A percentile compares a stretch with the other conserved stretches of the same genome.
phyloP scores from a whole-genome alignment of 2,329 filamentous ascomycete genomes.

The Alternaria sp. region DNA sequence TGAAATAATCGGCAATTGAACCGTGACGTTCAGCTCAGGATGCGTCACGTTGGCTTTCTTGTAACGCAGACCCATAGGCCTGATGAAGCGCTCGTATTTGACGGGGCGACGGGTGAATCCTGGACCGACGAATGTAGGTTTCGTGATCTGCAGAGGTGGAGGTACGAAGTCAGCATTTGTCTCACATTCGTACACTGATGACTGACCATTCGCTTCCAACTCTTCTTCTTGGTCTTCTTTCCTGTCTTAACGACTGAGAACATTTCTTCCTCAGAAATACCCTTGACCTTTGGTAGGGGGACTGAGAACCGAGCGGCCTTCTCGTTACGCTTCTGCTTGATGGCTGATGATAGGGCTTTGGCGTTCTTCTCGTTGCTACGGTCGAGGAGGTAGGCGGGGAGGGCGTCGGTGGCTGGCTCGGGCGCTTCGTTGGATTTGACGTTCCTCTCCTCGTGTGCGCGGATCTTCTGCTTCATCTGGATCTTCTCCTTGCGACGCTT shows the following conservation, averaged over 20 bases:
- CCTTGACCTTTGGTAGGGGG: slow-evolving; percentile 90
- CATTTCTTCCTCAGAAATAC: slow-evolving; percentile 93
- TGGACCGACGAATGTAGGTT: slow-evolving; percentile 86
- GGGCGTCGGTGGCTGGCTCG: slow-evolving; percentile 78
- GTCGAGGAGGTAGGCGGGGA: slow-evolving; percentile 94
- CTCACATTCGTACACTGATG: no score
- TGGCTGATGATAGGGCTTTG: slow-evolving; percentile 79
- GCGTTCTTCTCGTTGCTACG: slow-evolving; percentile 71
- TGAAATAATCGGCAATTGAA: slow-evolving; percentile 71
- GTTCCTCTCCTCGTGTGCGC: slow-evolving; percentile 93
- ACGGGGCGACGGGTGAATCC: slow-evolving; percentile 90
- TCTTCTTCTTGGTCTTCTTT: slow-evolving; percentile 82
- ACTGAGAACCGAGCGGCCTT: slow-evolving; percentile 94
- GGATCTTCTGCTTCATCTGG: slow-evolving; percentile 63
- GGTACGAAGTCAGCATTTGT: no score
- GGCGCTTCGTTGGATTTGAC: slow-evolving; percentile 82
- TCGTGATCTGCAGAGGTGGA: no score
- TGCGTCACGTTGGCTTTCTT: slow-evolving; percentile 78
- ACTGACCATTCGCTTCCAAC: slow-evolving; percentile 74
- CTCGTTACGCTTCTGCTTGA: slow-evolving; percentile 90
- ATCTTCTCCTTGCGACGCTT: slow-evolving; percentile 75
- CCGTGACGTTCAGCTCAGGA: slow-evolving; percentile 82
- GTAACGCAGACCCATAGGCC: slow-evolving; percentile 72
- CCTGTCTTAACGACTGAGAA: slow-evolving; percentile 97
- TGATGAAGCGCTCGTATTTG: slow-evolving; percentile 63